These are phyloP conservation scores for Elongisporangium senticosum DNA, from an alignment of 352 stramenopile genomes.

Conservation along the genomic window DNA sequence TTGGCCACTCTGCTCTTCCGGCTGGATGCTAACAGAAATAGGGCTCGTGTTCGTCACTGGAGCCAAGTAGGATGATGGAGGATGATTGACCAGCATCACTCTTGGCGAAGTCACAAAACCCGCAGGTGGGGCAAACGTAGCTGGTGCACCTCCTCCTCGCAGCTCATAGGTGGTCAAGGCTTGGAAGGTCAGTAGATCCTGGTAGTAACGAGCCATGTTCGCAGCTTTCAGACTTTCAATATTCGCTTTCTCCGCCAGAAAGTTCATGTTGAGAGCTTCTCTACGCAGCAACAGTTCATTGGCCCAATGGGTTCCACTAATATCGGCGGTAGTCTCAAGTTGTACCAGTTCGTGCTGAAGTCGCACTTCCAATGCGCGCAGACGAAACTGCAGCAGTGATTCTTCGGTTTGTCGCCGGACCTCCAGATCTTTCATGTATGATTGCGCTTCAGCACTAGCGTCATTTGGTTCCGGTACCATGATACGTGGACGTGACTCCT, in stretches of 20 bases:
- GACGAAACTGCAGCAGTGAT: constrained; percentile 37
- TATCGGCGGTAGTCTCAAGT: constrained; percentile 15
- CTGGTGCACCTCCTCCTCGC: background rate
- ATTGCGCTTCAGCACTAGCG: constrained; percentile 8
- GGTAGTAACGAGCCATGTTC: constrained; percentile 53
- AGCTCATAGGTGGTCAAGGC: constrained; percentile 12
- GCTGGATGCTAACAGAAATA: background rate
- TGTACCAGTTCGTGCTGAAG: constrained; percentile 21
- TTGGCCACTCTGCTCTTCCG: background rate
- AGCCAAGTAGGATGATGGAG: background rate
- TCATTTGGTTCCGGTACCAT: background rate
- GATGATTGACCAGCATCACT: constrained; percentile 10
- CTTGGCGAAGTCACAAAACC: background rate
- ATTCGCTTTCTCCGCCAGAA: constrained; percentile 41
- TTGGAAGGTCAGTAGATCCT: constrained; percentile 53
- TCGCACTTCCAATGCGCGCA: constrained; percentile 35
- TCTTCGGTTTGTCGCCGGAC: constrained; percentile 44
- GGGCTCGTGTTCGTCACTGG: background rate
- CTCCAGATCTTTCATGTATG: constrained; percentile 41
- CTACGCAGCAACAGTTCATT: constrained; percentile 18
- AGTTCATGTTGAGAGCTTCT: constrained; percentile 35
- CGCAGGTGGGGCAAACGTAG: background rate
- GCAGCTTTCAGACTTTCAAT: constrained; percentile 50
- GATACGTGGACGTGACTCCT: background rate
- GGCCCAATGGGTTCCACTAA: background rate